phyloP scores from a whole-genome alignment of 805 yeast species.

The Kodamaea laetipori region DNA sequence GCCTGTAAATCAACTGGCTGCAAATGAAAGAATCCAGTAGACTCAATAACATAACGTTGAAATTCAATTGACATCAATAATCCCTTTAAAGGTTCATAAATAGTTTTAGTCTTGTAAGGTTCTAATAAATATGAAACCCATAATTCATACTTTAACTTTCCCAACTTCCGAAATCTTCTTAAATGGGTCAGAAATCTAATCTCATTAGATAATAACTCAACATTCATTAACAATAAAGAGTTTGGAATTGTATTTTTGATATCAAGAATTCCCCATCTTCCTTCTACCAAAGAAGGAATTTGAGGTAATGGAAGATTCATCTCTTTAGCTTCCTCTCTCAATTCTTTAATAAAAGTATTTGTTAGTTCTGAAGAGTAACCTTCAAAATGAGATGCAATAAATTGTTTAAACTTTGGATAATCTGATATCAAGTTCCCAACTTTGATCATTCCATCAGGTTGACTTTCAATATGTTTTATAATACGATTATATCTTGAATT shows the following conservation, averaged over 20 bases:
- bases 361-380: background rate
- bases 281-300: background rate
- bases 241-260: constrained; percentile 7
- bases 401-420: background rate
- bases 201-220: background rate
- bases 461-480: no score
- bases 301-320: background rate
- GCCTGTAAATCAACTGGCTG: constrained; percentile 7
- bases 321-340: background rate
- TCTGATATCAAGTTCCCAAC: background rate
- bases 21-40: constrained; percentile 11
- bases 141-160: constrained; percentile 9
- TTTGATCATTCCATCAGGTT: no score
- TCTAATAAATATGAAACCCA: constrained; percentile 5
- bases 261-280: background rate
- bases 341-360: background rate
- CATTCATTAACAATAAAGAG: constrained; percentile 8
- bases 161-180: constrained; percentile 8
- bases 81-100: background rate
- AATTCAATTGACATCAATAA: constrained; percentile 15
- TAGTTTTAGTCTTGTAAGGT: background rate
- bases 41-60: constrained; percentile 14
- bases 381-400: constrained; percentile 1
- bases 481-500: background rate
- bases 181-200: constrained; percentile 1